Percentiles rank a stretch among this genome's conserved stretches.
phyloP scores from a whole-genome alignment of 768 basidiomycete genomes.

The Suillus lakei region DNA sequence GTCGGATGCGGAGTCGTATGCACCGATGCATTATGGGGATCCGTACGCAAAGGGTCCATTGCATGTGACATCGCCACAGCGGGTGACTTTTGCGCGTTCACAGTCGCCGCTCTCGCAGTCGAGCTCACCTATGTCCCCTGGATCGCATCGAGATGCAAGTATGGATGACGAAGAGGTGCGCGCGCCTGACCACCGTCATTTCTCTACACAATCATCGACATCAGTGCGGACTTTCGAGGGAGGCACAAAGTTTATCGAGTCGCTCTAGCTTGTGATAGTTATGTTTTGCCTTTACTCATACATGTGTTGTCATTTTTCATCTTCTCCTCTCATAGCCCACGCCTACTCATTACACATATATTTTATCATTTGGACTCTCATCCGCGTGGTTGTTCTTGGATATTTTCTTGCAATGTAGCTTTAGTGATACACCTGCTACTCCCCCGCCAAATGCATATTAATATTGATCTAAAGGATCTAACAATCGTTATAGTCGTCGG shows the following conservation, averaged over 20 bases:
- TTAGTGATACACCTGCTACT: conserved; percentile 1
- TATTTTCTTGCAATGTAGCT: not conserved
- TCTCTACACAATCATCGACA: conserved; percentile 25
- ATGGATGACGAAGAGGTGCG: conserved; percentile 11
- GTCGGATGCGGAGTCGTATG: conserved; percentile 26
- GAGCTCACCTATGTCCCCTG: conserved; percentile 14
- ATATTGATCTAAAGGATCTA: not conserved
- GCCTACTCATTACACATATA: not conserved
- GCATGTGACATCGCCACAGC: conserved; percentile 10
- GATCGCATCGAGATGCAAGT: conserved; percentile 28
- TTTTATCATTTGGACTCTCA: conserved; percentile 2
- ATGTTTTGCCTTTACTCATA: not conserved
- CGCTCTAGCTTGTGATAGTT: conserved; percentile 27
- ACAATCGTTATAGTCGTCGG: too few relatives aligned
- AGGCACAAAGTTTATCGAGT: conserved; percentile 57
- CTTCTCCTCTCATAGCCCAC: not conserved
- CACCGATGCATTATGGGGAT: conserved; percentile 19
- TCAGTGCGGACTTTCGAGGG: conserved; percentile 45
- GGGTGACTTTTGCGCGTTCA: conserved; percentile 21
- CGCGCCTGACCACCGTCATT: conserved; percentile 22
- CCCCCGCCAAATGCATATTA: not conserved
- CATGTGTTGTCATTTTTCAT: not conserved
- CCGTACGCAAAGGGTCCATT: conserved; percentile 24
- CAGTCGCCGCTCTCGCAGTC: conserved; percentile 35
- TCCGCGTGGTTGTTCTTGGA: not conserved